A percentile compares a stretch with the other conserved stretches of the same genome.
Evolutionary conservation across 2,329 filamentous ascomycete genomes (phyloP).

Genomic region (Phoma herbarum): DNA sequence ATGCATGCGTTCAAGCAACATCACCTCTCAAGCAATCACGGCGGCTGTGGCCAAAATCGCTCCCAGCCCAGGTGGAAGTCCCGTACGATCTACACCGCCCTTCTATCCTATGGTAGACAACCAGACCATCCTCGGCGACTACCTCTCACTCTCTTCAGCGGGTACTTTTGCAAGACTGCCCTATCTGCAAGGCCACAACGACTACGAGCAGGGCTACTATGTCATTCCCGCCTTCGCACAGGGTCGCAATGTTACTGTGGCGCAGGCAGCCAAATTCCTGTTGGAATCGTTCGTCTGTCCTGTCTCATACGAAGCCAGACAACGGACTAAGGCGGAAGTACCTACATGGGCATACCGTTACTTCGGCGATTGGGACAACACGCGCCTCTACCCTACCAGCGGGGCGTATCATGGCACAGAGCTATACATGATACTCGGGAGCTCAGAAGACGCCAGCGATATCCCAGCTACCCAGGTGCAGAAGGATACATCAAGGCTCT

Average conservation of each 20-base stretch:
- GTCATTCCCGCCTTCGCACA: slow-evolving; percentile 30
- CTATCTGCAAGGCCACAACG: slow-evolving; percentile 31
- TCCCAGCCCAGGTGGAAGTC: slow-evolving; percentile 30
- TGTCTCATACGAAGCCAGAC: slow-evolving; percentile 20
- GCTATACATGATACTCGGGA: slow-evolving; percentile 36
- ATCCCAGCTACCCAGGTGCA: slow-evolving; percentile 23
- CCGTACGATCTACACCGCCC: slow-evolving; percentile 26
- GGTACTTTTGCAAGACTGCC: slow-evolving; percentile 28
- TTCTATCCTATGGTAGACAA: slow-evolving; percentile 33
- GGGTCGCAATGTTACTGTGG: slow-evolving; percentile 28
- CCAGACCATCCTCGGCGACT: slow-evolving; percentile 32
- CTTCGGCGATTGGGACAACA: slow-evolving; percentile 34
- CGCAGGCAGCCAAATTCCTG: slow-evolving; percentile 23
- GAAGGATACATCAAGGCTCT: slow-evolving; percentile 22
- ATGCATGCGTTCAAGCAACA: slow-evolving; percentile 29
- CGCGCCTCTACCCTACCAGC: slow-evolving; percentile 30
- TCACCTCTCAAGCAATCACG: slow-evolving; percentile 22
- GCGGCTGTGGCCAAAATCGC: slow-evolving; percentile 21
- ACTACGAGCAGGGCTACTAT: slow-evolving; percentile 34
- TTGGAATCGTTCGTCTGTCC: slow-evolving; percentile 32
- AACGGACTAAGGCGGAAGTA: slow-evolving; percentile 19
- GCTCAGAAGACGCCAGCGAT: slow-evolving; percentile 28
- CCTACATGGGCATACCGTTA: slow-evolving; percentile 33
- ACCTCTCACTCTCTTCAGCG: slow-evolving; percentile 23
- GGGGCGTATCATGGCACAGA: slow-evolving; percentile 38